phyloP scores from a whole-genome alignment of 805 yeast genomes.

The Metschnikowia reukaufii region DNA sequence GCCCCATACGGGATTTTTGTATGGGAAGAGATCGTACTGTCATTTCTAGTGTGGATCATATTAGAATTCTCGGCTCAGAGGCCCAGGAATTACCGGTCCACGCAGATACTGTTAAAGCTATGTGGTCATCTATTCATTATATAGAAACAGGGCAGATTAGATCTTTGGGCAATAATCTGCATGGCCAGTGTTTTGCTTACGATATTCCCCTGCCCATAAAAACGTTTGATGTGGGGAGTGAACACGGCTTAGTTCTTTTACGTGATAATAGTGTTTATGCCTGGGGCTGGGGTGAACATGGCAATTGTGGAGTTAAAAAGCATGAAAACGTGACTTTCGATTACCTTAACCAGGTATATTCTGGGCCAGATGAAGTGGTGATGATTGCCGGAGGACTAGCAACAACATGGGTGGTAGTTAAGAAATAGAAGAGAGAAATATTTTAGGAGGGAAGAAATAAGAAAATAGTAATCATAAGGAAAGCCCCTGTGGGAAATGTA shows the following conservation, averaged over 20 bases:
- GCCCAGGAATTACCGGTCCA: slow-evolving; percentile 1
- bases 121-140: slow-evolving; percentile 80
- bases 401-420: slow-evolving; percentile 56
- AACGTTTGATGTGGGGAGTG: slow-evolving; percentile 67
- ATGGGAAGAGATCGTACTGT: slow-evolving; percentile 64
- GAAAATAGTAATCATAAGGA: too few species aligned
- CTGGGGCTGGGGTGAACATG: slow-evolving; percentile 99
- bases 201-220: slow-evolving; percentile 7
- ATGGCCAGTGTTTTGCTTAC: slow-evolving; percentile 58
- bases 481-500: slow-evolving; percentile 55
- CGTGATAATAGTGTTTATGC: slow-evolving; percentile 46
- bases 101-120: slow-evolving; percentile 39
- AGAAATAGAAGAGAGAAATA: slow-evolving; percentile 1
- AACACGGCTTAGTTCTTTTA: slow-evolving; percentile 64
- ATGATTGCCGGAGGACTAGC: slow-evolving; percentile 65
- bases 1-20: slow-evolving; percentile 19
- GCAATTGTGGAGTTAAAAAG: slow-evolving; percentile 69
- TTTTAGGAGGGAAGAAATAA: neutral
- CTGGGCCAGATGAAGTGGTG: slow-evolving; percentile 23
- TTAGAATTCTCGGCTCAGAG: slow-evolving; percentile 23
- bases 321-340: slow-evolving; percentile 36
- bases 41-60: slow-evolving; percentile 20
- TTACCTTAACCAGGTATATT: slow-evolving; percentile 35
- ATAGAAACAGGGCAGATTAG: slow-evolving; percentile 18
- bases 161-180: slow-evolving; percentile 75